Percentiles rank a stretch among this genome's conserved stretches.
phyloP scores from a whole-genome alignment of 805 yeast species.

The Barnettozyma sucrosica region DNA sequence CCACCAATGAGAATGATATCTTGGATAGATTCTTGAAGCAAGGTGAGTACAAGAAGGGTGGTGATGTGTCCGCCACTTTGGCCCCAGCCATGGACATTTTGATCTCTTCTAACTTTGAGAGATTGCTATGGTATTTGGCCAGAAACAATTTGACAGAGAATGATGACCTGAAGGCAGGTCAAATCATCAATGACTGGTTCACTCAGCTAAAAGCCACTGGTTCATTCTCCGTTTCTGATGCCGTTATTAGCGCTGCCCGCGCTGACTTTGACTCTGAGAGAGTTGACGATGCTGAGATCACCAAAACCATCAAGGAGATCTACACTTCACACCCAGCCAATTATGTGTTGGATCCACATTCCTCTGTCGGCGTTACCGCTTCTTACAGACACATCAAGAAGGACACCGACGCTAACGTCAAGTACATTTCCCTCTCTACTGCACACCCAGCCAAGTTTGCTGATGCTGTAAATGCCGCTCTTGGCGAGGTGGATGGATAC shows the following conservation, averaged over 20 bases:
- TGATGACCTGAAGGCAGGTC: slow-evolving; percentile 66
- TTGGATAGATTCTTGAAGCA: slow-evolving; percentile 85
- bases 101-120: slow-evolving; percentile 92
- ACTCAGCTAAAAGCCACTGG: slow-evolving; percentile 68
- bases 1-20: slow-evolving; percentile 94
- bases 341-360: slow-evolving; percentile 92
- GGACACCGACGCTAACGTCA: slow-evolving; percentile 32
- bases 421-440: slow-evolving; percentile 77
- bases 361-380: slow-evolving; percentile 90
- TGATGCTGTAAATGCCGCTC: slow-evolving; percentile 86
- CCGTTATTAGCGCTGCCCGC: slow-evolving; percentile 61
- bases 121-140: slow-evolving; percentile 91
- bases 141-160: slow-evolving; percentile 54
- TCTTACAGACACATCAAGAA: slow-evolving; percentile 54
- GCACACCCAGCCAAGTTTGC: slow-evolving; percentile 99
- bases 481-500: slow-evolving; percentile 60
- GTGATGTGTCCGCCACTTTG: slow-evolving; percentile 76
- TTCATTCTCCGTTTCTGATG: slow-evolving; percentile 61
- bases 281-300: slow-evolving; percentile 73
- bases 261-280: slow-evolving; percentile 70
- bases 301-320: slow-evolving; percentile 65
- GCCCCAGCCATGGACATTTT: slow-evolving; percentile 99
- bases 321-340: slow-evolving; percentile 53
- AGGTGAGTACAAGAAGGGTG: slow-evolving; percentile 75
- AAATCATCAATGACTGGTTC: slow-evolving; percentile 71